These are phyloP conservation scores for Talaromyces sp. DNA, from an alignment of 2,329 filamentous ascomycete species.

Conservation along the genomic window DNA sequence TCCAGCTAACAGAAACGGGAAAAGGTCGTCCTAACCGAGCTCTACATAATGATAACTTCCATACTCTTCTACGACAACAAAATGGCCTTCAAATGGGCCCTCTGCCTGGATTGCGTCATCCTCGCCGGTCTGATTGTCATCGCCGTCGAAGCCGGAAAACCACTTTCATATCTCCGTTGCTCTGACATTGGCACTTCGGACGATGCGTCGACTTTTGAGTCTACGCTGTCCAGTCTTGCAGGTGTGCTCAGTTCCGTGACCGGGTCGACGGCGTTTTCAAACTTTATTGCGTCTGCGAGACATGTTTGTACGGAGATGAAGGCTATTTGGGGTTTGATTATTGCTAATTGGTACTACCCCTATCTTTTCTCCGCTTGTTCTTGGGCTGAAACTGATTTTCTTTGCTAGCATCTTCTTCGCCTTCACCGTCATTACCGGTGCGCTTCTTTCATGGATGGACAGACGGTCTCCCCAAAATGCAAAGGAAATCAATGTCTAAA, in stretches of 20 bases:
- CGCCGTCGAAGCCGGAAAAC: slow-evolving; percentile 72
- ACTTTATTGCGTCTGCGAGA: slow-evolving; percentile 59
- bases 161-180: slow-evolving; percentile 75
- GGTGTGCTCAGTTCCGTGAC: slow-evolving; percentile 48
- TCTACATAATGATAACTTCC: slow-evolving; percentile 76
- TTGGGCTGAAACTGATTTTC: neutral
- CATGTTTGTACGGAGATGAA: slow-evolving; percentile 78
- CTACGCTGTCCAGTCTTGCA: slow-evolving; percentile 51
- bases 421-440: slow-evolving; percentile 57
- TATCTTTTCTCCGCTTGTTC: neutral
- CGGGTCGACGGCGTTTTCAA: slow-evolving; percentile 32
- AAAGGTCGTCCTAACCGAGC: slow-evolving; percentile 70
- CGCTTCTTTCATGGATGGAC: slow-evolving; percentile 59
- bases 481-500: neutral
- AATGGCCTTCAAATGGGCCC: slow-evolving; percentile 68
- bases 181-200: slow-evolving; percentile 49
- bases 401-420: slow-evolving; percentile 60
- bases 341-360: slow-evolving; percentile 61
- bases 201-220: slow-evolving; percentile 51
- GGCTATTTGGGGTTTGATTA: slow-evolving; percentile 79
- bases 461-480: neutral
- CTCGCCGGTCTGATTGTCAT: slow-evolving; percentile 76
- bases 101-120: slow-evolving; percentile 63
- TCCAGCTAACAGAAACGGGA: slow-evolving; percentile 22
- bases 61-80: slow-evolving; percentile 76